A percentile compares a stretch with the other conserved stretches of the same genome.
These are phyloP conservation scores for Coniferiporia weirii DNA, from an alignment of 1,284 basidiomycete genomes.

Conservation along the genomic window DNA sequence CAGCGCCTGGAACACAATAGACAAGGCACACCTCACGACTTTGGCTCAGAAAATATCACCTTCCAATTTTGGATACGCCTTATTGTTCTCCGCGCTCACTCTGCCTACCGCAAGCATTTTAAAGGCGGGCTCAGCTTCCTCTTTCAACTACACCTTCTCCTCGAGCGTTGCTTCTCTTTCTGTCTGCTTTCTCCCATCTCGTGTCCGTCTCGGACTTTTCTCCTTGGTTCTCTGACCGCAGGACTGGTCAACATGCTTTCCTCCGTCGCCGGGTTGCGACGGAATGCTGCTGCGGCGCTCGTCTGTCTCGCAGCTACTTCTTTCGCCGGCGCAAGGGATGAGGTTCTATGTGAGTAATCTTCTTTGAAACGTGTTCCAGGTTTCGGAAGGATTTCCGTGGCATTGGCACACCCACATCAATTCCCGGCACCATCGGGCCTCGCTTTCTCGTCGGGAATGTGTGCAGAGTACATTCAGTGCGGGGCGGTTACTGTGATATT, in stretches of 20 bases:
- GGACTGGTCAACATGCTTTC: slow-evolving; percentile 10
- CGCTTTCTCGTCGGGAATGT: too few species aligned
- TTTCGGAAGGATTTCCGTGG: neutral
- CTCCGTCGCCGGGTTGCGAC: slow-evolving; percentile 17
- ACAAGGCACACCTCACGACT: too few species aligned
- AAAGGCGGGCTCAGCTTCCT: neutral
- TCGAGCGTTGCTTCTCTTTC: neutral
- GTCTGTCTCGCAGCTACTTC: slow-evolving; percentile 1
- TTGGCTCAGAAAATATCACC: neutral
- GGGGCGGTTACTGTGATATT: too few species aligned
- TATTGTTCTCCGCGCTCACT: neutral
- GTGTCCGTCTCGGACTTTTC: neutral
- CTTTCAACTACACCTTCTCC: neutral
- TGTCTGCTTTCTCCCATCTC: neutral
- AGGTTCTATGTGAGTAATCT: slow-evolving; percentile 16
- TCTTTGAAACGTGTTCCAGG: neutral
- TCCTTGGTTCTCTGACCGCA: neutral
- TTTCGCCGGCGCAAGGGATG: slow-evolving; percentile 2
- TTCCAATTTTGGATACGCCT: neutral
- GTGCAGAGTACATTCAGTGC: too few species aligned
- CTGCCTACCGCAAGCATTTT: neutral
- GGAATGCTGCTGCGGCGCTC: slow-evolving; percentile 4
- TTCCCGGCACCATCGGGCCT: too few species aligned
- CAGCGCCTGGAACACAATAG: too few species aligned
- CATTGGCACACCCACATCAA: too few species aligned